Conservation (phyloP, 352 stramenopile species). For the Phytophthora colocasiae region DNA sequence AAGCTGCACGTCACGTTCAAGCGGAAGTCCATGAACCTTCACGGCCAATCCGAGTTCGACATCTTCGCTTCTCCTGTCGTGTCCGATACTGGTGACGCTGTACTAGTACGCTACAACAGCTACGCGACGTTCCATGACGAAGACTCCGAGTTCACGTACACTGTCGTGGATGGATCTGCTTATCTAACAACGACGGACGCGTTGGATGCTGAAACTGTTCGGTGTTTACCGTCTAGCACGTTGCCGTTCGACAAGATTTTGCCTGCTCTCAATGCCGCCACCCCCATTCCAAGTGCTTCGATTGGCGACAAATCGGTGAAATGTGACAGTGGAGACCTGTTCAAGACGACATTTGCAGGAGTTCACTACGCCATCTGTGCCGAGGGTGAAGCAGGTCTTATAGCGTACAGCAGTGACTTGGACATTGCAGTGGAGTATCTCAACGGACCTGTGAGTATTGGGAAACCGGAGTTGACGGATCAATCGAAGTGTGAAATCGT, state of each 20-base stretch:
- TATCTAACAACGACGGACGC: conserved; percentile 25
- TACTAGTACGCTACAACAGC: conserved; percentile 31
- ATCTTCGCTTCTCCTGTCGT: conserved; percentile 37
- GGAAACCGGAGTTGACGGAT: conserved; percentile 12
- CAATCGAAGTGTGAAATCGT: conserved; percentile 11
- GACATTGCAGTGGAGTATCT: conserved; percentile 40
- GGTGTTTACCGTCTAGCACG: conserved; percentile 28
- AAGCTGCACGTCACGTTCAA: conserved; percentile 41
- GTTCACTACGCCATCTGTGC: conserved; percentile 40
- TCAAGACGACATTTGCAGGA: conserved; percentile 44
- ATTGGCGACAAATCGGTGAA: conserved; percentile 23
- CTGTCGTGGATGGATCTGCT: conserved; percentile 28
- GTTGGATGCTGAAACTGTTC: conserved; percentile 7
- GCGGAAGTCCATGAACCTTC: conserved; percentile 33
- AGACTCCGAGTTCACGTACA: conserved; percentile 26
- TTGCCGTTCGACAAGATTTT: conserved; percentile 41
- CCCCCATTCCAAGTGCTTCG: conserved; percentile 27
- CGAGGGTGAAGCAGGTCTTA: conserved; percentile 31
- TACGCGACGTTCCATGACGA: conserved; percentile 29
- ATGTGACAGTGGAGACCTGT: conserved; percentile 37
- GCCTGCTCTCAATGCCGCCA: conserved; percentile 26
- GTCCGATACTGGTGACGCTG: conserved; percentile 4
- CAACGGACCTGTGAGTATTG: conserved; percentile 12
- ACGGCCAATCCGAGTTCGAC: conserved; percentile 37
- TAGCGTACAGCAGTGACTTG: conserved; percentile 41